A percentile compares a stretch with the other conserved stretches of the same genome.
Conservation (phyloP, 2,329 filamentous ascomycete species). For the Talaromyces funiculosus region DNA sequence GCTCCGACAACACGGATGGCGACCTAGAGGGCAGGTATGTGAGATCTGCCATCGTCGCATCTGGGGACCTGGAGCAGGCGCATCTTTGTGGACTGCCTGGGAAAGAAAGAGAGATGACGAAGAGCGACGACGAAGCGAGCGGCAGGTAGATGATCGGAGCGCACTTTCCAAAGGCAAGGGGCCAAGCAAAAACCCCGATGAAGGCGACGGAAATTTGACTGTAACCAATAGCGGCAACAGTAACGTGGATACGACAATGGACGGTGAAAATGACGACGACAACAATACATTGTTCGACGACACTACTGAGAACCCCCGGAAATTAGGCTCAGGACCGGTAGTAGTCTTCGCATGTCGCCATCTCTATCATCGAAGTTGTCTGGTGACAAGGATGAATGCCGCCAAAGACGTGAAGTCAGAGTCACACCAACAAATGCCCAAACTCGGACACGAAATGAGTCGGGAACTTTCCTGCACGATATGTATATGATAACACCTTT, state of each 20-base stretch:
- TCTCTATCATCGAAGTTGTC: conserved; percentile 43
- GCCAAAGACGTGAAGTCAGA: not conserved
- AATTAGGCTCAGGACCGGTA: conserved; percentile 23
- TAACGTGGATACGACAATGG: not conserved
- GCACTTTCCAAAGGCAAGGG: conserved; percentile 35
- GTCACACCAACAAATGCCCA: not conserved
- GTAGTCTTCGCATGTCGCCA: conserved; percentile 47
- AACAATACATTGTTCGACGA: not conserved
- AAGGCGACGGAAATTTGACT: conserved; percentile 14
- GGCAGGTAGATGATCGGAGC: conserved; percentile 25
- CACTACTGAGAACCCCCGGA: not conserved
- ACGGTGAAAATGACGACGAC: not conserved
- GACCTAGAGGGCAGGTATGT: conserved; percentile 78
- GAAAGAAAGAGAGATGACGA: conserved; percentile 50
- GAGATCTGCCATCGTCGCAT: conserved; percentile 75
- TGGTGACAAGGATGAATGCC: conserved; percentile 26
- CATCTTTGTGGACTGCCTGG: conserved; percentile 76
- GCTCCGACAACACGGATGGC: conserved; percentile 79
- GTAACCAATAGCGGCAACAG: conserved; percentile 12
- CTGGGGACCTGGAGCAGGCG: conserved; percentile 83
- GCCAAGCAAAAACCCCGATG: conserved; percentile 16
- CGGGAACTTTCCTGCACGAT: conserved; percentile 30
- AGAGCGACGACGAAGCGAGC: conserved; percentile 26
- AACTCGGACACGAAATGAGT: conserved; percentile 19
- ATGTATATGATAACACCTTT: conserved; percentile 33